These are phyloP conservation scores for Lactifluus echinatus DNA, from an alignment of 768 basidiomycete genomes.

Conservation along the genomic window DNA sequence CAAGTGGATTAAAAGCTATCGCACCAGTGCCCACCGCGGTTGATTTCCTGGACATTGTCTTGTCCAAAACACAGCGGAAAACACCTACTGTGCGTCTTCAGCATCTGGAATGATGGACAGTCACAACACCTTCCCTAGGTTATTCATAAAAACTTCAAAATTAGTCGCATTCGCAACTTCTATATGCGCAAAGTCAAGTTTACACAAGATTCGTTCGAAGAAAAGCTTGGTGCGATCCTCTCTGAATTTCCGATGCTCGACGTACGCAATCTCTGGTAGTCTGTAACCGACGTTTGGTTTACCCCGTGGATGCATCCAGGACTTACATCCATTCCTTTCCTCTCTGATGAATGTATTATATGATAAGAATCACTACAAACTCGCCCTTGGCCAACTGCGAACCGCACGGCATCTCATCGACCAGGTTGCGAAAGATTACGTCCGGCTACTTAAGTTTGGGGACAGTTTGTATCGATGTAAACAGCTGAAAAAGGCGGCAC, in stretches of 20 bases:
- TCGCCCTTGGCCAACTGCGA: slow-evolving; percentile 93
- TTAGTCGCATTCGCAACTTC: slow-evolving; percentile 93
- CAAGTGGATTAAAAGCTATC: slow-evolving; percentile 91
- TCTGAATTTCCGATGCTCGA: slow-evolving; percentile 97
- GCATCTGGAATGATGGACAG: not conserved
- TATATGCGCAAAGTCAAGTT: slow-evolving; percentile 99
- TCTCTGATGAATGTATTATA: slow-evolving; percentile 97
- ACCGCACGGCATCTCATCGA: slow-evolving; percentile 95
- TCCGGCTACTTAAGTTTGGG: slow-evolving; percentile 93
- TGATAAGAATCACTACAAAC: slow-evolving; percentile 99
- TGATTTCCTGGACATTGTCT: slow-evolving; percentile 90
- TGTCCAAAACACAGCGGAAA: slow-evolving; percentile 93
- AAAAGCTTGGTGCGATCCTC: slow-evolving; percentile 88
- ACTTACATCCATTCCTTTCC: slow-evolving; percentile 92
- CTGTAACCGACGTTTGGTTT: not conserved
- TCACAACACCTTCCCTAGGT: slow-evolving; percentile 40
- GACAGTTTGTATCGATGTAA: slow-evolving; percentile 98
- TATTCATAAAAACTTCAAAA: slow-evolving; percentile 99
- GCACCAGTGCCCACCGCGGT: slow-evolving; percentile 96
- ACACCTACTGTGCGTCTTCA: slow-evolving; percentile 71
- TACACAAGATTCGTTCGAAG: slow-evolving; percentile 93
- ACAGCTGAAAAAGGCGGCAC: slow-evolving; percentile 93
- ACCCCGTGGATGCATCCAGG: slow-evolving; percentile 32
- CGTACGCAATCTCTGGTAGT: slow-evolving; percentile 40
- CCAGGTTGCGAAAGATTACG: slow-evolving; percentile 95